Base-by-base conservation (phyloP, 2,329 filamentous ascomycete species). In the Talaromyces sp. region DNA sequence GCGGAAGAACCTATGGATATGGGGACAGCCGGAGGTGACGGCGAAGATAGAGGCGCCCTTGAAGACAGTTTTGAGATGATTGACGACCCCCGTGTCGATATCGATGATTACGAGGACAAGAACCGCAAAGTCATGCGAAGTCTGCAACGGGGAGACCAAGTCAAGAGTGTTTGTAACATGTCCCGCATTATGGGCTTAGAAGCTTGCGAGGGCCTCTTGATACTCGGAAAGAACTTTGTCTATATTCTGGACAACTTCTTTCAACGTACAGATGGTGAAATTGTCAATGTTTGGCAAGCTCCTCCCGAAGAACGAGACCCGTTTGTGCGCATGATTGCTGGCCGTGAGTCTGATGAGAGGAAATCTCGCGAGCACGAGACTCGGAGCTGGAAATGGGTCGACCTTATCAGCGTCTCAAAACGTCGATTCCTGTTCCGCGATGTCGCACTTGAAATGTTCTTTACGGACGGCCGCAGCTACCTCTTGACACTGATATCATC, bases 181-280 rank as follows among this genome's bases (percentile, higher is more conserved):
- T 98, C 95, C 17, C 88, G 95, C 11, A 93, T 99, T 59, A 88
- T 96, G 33, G 95, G 95, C 10, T 82, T 99, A 4, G 95, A 99
- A 72, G 93, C 93, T 9, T 92, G 91, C 64, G 96, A 99, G 73
- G 95, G 95, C 8, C 87, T 99, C 49, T 81, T 99, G 36, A 96
- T 99, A 59, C 84, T 98, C 47, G 95, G 95, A 19, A 96, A 96
- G 74, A 90, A 93, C 68, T 89, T 88, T 55, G 83, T 99, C 17
- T 99, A 99, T 72, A 88, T 99, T 67, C 89, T 98, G 75, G 95
- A 99, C 76, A 93, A 95, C 68, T 93, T 96, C 70, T 98, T 99
- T 73, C 93, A 98, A 71, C 87, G 93, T 65, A 88, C 90, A 2
- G 95, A 97, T 70, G 93, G 93, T 13, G 96, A 99, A 73, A 97